Conservation (phyloP, 306 rosid species). For the Arachis hypogaea region DNA sequence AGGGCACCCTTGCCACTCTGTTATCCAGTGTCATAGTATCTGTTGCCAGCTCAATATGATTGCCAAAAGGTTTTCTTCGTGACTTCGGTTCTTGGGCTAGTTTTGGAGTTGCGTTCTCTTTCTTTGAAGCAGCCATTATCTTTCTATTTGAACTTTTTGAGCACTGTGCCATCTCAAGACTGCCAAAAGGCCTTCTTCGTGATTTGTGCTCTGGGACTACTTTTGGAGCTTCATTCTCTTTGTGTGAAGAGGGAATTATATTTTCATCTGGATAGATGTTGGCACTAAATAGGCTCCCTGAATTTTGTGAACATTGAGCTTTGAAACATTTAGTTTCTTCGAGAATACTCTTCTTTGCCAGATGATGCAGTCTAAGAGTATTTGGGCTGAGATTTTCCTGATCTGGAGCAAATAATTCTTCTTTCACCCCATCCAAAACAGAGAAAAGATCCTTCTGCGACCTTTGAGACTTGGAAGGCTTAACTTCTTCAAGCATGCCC, state of each 20-base stretch:
- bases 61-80: constrained; percentile 36
- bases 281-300: constrained; percentile 23
- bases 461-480: constrained; percentile 37
- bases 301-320: constrained; percentile 38
- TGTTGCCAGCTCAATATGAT: constrained; percentile 42
- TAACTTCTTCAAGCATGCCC: constrained; percentile 48
- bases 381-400: constrained; percentile 75
- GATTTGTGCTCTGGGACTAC: constrained; percentile 33
- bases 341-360: constrained; percentile 48
- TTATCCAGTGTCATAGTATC: constrained; percentile 36
- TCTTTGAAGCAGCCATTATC: constrained; percentile 32
- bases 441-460: constrained; percentile 39
- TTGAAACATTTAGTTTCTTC: constrained; percentile 44
- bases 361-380: constrained; percentile 45
- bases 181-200: constrained; percentile 35
- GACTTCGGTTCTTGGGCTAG: constrained; percentile 31
- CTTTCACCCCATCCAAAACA: constrained; percentile 42
- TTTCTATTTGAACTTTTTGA: constrained; percentile 40
- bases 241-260: constrained; percentile 38
- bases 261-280: constrained; percentile 35
- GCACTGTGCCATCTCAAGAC: constrained; percentile 36
- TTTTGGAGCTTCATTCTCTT: constrained; percentile 48
- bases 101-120: constrained; percentile 46
- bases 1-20: constrained; percentile 57
- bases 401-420: constrained; percentile 63